These are phyloP conservation scores for Ananas comosus DNA, from an alignment of 176 grass and related monocot genomes.

Conservation along the genomic window DNA sequence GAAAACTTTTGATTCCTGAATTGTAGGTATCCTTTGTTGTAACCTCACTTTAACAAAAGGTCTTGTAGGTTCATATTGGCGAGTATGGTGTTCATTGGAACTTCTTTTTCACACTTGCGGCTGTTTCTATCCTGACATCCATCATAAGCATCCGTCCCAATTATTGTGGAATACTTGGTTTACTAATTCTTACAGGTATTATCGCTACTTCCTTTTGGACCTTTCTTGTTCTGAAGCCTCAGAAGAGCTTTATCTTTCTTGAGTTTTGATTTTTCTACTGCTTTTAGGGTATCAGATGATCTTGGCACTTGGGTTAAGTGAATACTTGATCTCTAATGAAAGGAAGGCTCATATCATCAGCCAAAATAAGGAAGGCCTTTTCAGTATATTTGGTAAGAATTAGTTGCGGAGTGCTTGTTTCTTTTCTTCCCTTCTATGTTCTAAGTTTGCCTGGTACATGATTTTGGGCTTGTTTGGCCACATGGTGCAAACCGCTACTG, in stretches of 20 bases:
- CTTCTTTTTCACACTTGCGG: conserved; percentile 98
- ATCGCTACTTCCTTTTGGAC: not conserved
- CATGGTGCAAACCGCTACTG: not conserved
- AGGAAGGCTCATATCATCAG: conserved; percentile 59
- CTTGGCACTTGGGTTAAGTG: conserved; percentile 62
- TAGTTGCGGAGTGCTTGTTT: not conserved
- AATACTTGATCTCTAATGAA: conserved; percentile 74
- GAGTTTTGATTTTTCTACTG: not conserved
- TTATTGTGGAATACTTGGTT: conserved; percentile 65
- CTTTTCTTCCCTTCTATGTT: not conserved
- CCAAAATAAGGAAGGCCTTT: conserved; percentile 91
- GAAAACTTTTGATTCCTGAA: not conserved
- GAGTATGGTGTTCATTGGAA: conserved; percentile 99
- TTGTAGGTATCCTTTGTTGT: no score
- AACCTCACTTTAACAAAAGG: not conserved
- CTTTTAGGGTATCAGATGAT: conserved; percentile 64
- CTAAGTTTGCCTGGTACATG: not conserved
- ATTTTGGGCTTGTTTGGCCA: not conserved
- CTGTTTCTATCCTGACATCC: conserved; percentile 70
- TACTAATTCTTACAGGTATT: conserved; percentile 69
- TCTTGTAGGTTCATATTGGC: conserved; percentile 77
- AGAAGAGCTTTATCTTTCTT: not conserved
- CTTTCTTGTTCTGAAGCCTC: not conserved
- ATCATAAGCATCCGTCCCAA: conserved; percentile 61
- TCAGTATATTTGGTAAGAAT: conserved; percentile 78